Conservation (phyloP, 768 basidiomycete species). For the Mycena amicta region DNA sequence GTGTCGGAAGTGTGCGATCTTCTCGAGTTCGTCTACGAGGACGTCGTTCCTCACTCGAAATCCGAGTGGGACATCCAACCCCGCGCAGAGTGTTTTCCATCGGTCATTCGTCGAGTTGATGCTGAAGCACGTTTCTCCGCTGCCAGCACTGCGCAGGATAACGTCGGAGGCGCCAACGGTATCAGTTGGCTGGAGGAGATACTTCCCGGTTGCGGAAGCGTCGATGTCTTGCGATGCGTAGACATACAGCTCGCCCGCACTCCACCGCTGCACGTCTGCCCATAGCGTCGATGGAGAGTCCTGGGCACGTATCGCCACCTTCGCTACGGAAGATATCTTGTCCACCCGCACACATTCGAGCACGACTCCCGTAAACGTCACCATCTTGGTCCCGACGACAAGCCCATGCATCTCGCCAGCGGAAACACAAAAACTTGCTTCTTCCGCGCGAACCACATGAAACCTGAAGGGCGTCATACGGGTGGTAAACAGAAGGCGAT, state of each 20-base stretch:
- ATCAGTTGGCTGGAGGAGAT: not conserved
- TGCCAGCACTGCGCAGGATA: too few relatives aligned
- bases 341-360: not conserved
- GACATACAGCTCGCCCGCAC: not conserved
- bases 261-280: not conserved
- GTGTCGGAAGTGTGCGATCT: not conserved
- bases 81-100: too few relatives aligned
- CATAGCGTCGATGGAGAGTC: not conserved
- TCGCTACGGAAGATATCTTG: not conserved
- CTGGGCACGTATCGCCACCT: not conserved
- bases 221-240: not conserved
- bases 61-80: not conserved
- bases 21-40: not conserved
- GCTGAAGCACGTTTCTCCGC: too few relatives aligned
- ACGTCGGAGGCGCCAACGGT: not conserved
- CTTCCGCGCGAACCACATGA: not conserved
- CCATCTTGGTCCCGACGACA: slow-evolving; percentile 1
- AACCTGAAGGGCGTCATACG: not conserved
- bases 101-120: too few relatives aligned
- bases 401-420: slow-evolving; percentile 5
- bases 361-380: not conserved
- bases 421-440: not conserved
- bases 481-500: slow-evolving; percentile 2
- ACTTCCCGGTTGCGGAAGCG: not conserved
- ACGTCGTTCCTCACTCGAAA: not conserved